Evolutionary conservation across 345 rosid species (phyloP), one percentile per base, ranked within the genome.

Genomic region (Hibiscus syriacus): DNA sequence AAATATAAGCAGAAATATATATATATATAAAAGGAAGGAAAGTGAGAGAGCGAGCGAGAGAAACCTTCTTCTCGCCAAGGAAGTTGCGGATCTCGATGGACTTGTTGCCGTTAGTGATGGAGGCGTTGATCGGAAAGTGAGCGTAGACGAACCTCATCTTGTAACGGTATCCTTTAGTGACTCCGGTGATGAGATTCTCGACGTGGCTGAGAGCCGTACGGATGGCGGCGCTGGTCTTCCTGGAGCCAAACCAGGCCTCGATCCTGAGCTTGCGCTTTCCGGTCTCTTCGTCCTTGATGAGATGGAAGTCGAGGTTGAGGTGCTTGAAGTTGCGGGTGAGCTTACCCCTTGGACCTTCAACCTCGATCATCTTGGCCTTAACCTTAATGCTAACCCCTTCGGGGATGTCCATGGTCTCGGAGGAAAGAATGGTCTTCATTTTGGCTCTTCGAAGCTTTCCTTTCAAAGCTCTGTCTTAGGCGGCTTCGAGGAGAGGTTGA

Each of bases 121-220:
- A 86, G 8, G 97, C 92, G 64, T 90, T 90, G 78, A 87, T 90
- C 3, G 92, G 94, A 10, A 90, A 90, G 69, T 90, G 97, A 60
- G 94, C 93, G 50, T 87, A 90, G 55, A 90, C 94, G 65, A 90
- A 90, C 38, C 97, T 76, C 97, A 90, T 90, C 83, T 81, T 90
- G 85, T 90, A 90, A 22, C 83, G 82, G 71, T 85, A 90, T 2
- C 97, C 96, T 77, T 78, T 74, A 55, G 88, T 86, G 41, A 86
- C 90, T 29, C 90, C 90, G 56, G 85, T 77, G 25, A 86, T 86
- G 67, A 90, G 90, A 16, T 90, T 90, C 72, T 55, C 64, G 0
- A 90, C 92, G 72, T 87, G 93, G 72, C 92, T 90, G 23, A 87
- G 83, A 29, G 91, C 91, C 6, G 91, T 86, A 6, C 88, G 64